A percentile compares a stretch with the other conserved stretches of the same genome.
Conservation (phyloP, 257 asterid species). For the Nicotiana obtusifolia region DNA sequence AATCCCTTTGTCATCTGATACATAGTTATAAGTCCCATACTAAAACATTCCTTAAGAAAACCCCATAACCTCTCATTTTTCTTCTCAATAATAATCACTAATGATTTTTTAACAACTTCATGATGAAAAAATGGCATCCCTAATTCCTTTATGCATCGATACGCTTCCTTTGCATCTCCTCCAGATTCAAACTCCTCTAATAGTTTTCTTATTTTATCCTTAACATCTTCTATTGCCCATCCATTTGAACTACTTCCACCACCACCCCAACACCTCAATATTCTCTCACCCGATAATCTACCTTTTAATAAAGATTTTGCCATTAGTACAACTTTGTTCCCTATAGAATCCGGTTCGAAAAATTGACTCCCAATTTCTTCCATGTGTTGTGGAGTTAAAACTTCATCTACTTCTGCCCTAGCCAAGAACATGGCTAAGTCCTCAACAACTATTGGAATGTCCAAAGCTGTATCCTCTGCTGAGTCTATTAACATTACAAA, state of each 20-base stretch:
- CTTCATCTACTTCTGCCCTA: slow-evolving; percentile 83
- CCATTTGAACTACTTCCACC: slow-evolving; percentile 62
- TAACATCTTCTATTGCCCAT: slow-evolving; percentile 77
- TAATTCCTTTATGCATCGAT: slow-evolving; percentile 78
- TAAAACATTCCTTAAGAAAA: slow-evolving; percentile 54
- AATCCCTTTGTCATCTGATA: slow-evolving; percentile 83
- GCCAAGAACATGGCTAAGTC: slow-evolving; percentile 84
- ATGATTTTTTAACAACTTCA: slow-evolving; percentile 73
- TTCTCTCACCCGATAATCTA: slow-evolving; percentile 80
- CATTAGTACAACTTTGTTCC: slow-evolving; percentile 60
- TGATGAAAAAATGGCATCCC: slow-evolving; percentile 96
- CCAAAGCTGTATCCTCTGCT: slow-evolving; percentile 87
- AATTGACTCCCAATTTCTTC: slow-evolving; percentile 68
- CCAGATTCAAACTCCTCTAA: slow-evolving; percentile 74
- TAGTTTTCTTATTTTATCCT: slow-evolving; percentile 66
- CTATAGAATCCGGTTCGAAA: slow-evolving; percentile 44
- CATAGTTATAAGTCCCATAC: slow-evolving; percentile 69
- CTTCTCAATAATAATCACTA: slow-evolving; percentile 70
- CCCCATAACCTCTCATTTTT: slow-evolving; percentile 64
- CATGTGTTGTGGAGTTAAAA: slow-evolving; percentile 72
- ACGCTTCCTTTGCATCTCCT: slow-evolving; percentile 79
- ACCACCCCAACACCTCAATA: slow-evolving; percentile 86
- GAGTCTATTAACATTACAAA: slow-evolving; percentile 68
- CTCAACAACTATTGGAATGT: slow-evolving; percentile 69
- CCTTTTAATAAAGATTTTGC: slow-evolving; percentile 64